These are phyloP conservation scores for Pugionium cornutum DNA, from an alignment of 345 rosid species.

Conservation along the genomic window DNA sequence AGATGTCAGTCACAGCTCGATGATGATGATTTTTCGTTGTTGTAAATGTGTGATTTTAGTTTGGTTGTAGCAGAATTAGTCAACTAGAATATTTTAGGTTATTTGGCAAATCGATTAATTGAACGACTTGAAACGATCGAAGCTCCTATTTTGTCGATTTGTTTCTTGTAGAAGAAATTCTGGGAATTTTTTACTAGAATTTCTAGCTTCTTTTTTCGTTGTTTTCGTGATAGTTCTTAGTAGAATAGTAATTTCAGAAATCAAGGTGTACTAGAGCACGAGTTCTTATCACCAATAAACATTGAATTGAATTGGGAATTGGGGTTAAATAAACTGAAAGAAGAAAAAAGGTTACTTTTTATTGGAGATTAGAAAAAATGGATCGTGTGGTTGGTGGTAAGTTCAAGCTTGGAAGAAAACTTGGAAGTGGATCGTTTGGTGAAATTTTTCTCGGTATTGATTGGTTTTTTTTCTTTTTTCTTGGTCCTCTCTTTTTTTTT, in stretches of 20 bases:
- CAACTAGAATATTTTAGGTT: not conserved
- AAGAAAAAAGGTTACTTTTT: not conserved
- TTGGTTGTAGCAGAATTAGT: slow-evolving; percentile 31
- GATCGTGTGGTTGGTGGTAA: slow-evolving; percentile 68
- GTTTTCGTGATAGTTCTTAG: not conserved
- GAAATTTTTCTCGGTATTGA: slow-evolving; percentile 74
- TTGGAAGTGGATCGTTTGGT: slow-evolving; percentile 97
- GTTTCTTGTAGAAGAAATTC: not conserved
- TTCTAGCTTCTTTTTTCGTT: not conserved
- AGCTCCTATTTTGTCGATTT: not conserved
- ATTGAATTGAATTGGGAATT: slow-evolving; percentile 6
- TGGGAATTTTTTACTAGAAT: not conserved
- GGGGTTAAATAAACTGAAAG: not conserved
- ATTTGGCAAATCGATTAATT: slow-evolving; percentile 1
- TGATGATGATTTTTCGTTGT: not conserved
- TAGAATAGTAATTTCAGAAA: slow-evolving; percentile 6
- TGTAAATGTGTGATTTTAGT: slow-evolving; percentile 8
- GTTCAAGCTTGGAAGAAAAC: slow-evolving; percentile 92
- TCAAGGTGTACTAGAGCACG: slow-evolving; percentile 6
- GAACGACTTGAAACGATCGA: no score
- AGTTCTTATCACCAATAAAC: not conserved
- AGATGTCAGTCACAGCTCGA: slow-evolving; percentile 18
- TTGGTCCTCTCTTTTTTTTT: not conserved
- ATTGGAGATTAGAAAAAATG: slow-evolving; percentile 17
- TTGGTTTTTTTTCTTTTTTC: not conserved